Evolutionary conservation across 352 stramenopile species (phyloP), one percentile per base, ranked within the genome.

Genomic region (Saprolegnia diclina): DNA sequence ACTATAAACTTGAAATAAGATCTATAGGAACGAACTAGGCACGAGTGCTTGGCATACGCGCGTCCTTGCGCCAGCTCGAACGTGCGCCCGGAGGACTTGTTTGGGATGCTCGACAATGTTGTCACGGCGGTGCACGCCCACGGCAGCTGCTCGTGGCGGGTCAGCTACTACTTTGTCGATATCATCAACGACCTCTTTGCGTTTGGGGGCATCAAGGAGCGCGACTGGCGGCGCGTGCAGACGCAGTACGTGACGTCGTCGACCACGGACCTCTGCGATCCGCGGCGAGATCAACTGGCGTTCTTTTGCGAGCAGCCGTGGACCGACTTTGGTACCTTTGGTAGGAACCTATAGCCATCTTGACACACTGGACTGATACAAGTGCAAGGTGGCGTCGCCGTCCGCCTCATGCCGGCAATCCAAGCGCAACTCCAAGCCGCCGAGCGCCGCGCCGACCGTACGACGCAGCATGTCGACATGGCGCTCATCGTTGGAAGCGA

Each of bases 101-200:
- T 59, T 59, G 9, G 4, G 11, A 59, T 59, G 52, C 52, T 59
- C 35, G 52, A 59, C 35, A 59, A 59, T 9, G 35, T 40, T 19
- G 52, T 59, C 13, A n/a, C 52, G 1, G 52, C 52, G 24, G 35
- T 59, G 24, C 52, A 59, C 2, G n/a, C 52, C 11, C 11, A 16
- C 13, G 13, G 13, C 11, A 3, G 3, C 3, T 4, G 13, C 11
- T 21, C 52, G 19, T 59, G 52, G 52, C 52, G 52, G 3, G 52
- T 59, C 24, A 35, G 16, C 24, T 59, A 59, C 35, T 59, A 13
- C n/a, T 59, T 59, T 24, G 52, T 59, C 13, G 52, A 59, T 24
- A 59, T 59, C 19, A 40, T 59, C 16, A 59, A 59, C 35, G 52
- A 59, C 9, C 3, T 59, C 9, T 59, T 59, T 24, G 52, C 52